Evolutionary conservation across 2,329 filamentous ascomycete genomes (phyloP), one percentile per base, ranked within the genome.

Genomic region (Fusarium chlamydosporum): DNA sequence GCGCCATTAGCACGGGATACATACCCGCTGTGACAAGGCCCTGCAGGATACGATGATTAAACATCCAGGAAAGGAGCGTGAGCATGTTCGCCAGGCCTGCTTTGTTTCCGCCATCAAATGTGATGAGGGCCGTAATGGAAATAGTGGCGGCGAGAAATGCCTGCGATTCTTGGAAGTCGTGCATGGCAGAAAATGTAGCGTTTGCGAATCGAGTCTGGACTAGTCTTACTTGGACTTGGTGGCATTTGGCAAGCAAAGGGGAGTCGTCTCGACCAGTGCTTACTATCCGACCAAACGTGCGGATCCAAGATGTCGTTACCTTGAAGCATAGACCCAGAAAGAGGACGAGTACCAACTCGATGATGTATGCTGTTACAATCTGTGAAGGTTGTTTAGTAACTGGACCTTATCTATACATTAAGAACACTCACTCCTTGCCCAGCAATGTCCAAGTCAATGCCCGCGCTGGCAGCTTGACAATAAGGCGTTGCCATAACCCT

Each of bases 101-200:
- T 5, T 31, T 47, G 12, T 41, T 60, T 0, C 18, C 31, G 1
- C 54, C 31, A 3, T 57, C 29, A 2, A 59, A 61, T 0, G 54
- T 42, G 18, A 59, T 37, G 0, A 59, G 42, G 18, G 54, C 54
- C 5, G 54, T 50, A 7, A 61, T 33, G 6, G 57, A 61, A 2
- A 61, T 20, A 1, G 54, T 61, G 7, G 42, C 31, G 2, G 54
- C 43, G 18, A 61, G 58, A 3, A 61, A 18, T 1, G 57, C 57
- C 3, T 58, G 57, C 0, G 57, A 58, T 11, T 61, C 57, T 12
- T 61, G 57, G 1, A 61, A 42, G 18, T 61, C 41, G 4, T 27
- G 16, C 42, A 60, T 29, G 0, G 53, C 35, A 0, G 29, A 42
- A 9, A 26, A 43, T 11, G 55, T 4, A 20, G 37, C 37, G 4